Conservation (phyloP, 352 stramenopile species). For the Phytopythium delawarense region DNA sequence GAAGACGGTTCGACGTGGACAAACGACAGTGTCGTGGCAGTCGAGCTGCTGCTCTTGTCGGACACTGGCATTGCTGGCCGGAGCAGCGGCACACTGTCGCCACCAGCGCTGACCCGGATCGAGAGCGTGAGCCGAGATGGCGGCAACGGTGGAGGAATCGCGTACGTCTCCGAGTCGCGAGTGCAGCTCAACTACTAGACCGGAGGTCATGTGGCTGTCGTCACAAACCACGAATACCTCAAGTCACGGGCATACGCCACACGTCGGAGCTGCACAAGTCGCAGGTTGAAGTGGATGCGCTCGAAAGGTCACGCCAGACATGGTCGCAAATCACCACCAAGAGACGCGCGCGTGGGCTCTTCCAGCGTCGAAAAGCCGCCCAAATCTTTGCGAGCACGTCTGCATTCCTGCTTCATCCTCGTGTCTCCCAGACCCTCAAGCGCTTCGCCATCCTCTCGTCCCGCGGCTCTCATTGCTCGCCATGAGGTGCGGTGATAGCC, state of each 20-base stretch:
- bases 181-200: conserved; percentile 8
- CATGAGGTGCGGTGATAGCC: not conserved
- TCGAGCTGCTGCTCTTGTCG: conserved; percentile 6
- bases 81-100: not conserved
- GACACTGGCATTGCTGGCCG: not conserved
- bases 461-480: not conserved
- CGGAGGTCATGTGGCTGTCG: not conserved
- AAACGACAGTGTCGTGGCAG: not conserved
- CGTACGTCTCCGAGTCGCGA: conserved; percentile 4
- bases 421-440: not conserved
- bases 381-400: not conserved
- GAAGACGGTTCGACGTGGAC: not conserved
- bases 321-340: not conserved
- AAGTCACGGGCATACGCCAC: not conserved
- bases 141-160: not conserved
- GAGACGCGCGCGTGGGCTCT: not conserved
- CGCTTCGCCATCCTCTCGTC: not conserved
- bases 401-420: not conserved
- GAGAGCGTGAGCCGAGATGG: not conserved
- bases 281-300: not conserved
- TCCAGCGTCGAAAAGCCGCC: not conserved
- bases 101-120: not conserved
- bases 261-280: not conserved
- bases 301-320: not conserved
- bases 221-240: not conserved